Evolutionary conservation across 441 rosid genomes (phyloP).

Genomic region (Mallotus repandus): DNA sequence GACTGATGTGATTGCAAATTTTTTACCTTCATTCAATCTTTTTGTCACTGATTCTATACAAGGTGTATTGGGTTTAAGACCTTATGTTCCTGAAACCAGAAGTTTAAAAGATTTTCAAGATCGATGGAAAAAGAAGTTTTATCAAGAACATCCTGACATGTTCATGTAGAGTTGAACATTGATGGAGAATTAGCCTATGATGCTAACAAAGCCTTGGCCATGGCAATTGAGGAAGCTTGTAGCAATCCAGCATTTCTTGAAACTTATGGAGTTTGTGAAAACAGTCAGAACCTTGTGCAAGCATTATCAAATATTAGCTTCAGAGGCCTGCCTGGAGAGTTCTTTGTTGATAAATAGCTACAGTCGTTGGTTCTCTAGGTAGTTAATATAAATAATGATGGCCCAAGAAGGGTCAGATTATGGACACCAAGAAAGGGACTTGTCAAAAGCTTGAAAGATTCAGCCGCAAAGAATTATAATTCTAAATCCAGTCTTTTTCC

Average conservation of each 20-base stretch:
- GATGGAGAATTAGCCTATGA: no score
- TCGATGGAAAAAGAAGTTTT: no score
- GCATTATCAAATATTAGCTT: constrained; percentile 35
- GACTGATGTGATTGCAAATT: constrained; percentile 39
- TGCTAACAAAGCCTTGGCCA: constrained; percentile 23
- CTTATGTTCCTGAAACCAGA: constrained; percentile 32
- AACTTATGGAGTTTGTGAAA: constrained; percentile 43
- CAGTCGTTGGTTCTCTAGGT: constrained; percentile 38
- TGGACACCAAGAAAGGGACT: constrained; percentile 48
- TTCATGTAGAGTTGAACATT: no score
- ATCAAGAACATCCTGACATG: no score
- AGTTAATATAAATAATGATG: constrained; percentile 41
- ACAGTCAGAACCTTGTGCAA: constrained; percentile 39
- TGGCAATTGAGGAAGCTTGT: constrained; percentile 51
- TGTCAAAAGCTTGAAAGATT: constrained; percentile 17
- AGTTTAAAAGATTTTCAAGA: constrained; percentile 17
- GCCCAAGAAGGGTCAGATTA: constrained; percentile 42
- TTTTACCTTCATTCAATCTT: constrained; percentile 11
- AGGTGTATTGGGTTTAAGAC: constrained; percentile 53
- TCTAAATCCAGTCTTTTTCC: constrained; percentile 34
- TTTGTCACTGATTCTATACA: constrained; percentile 35
- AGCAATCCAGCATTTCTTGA: constrained; percentile 27
- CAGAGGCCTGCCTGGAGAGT: constrained; percentile 50
- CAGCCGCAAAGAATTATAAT: neutral
- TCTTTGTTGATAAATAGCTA: constrained; percentile 33